Conservation (phyloP, 441 rosid species). For the Eutrema salsugineum region DNA sequence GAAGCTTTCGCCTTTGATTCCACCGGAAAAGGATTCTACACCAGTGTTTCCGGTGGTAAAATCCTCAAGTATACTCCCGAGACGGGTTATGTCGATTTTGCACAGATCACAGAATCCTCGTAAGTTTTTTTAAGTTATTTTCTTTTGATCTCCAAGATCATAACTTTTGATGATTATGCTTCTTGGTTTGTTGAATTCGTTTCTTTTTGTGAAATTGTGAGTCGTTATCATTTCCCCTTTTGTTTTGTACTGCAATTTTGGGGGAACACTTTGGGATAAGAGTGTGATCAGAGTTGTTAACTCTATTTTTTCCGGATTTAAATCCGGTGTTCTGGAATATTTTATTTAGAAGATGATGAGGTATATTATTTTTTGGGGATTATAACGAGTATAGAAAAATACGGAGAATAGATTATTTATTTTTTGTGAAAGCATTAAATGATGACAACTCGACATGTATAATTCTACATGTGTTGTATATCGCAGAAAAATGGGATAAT, state of each 20-base stretch:
- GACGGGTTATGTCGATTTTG: conserved; percentile 28
- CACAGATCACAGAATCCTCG: conserved; percentile 19
- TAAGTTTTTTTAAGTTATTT: background rate
- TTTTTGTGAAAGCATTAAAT: background rate
- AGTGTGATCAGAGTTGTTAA: background rate
- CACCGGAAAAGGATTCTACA: conserved; percentile 31
- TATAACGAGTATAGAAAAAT: background rate
- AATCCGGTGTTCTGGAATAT: background rate
- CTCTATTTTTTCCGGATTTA: background rate
- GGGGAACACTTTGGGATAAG: background rate
- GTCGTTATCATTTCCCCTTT: background rate
- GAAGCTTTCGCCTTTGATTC: conserved; percentile 32
- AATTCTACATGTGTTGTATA: background rate
- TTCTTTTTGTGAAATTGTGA: background rate
- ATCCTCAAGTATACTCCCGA: conserved; percentile 26
- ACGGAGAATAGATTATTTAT: too few species aligned
- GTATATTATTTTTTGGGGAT: background rate
- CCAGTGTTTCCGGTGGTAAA: conserved; percentile 33
- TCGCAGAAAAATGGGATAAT: background rate
- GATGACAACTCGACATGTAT: background rate
- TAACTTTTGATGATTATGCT: background rate
- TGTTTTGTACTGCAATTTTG: background rate
- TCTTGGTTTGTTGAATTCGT: background rate
- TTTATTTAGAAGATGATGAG: background rate
- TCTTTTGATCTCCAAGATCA: background rate